These are phyloP conservation scores for Colletotrichum sp. DNA, from an alignment of 2,329 filamentous ascomycete species.

Conservation along the genomic window DNA sequence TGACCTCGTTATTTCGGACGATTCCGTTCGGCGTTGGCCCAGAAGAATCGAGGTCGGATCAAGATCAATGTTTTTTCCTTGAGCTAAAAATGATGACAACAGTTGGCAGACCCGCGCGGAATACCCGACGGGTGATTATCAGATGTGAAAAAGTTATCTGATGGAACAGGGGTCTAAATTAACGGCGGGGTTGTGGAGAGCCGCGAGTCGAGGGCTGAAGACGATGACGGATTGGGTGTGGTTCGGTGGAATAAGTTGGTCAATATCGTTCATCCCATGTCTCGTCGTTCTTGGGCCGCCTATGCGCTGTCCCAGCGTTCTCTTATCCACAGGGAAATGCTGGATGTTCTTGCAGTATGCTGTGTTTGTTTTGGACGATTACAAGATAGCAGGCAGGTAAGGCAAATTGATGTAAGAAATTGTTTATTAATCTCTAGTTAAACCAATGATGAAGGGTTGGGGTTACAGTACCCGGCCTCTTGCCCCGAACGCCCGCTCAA, in stretches of 20 bases:
- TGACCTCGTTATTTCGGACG: not conserved
- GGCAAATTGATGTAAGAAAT: not conserved
- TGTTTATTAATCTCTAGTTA: not conserved
- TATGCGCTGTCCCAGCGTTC: not conserved
- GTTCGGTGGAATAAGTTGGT: not conserved
- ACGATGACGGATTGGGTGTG: not conserved
- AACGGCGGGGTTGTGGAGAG: not conserved
- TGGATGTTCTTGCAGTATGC: not conserved
- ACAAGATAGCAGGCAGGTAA: not conserved
- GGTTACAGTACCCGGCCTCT: not conserved
- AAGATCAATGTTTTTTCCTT: not conserved
- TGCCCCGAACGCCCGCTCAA: not conserved
- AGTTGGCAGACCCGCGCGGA: not conserved
- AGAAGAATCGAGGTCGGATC: not conserved
- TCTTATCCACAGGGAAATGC: not conserved
- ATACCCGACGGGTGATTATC: slow-evolving; percentile 1
- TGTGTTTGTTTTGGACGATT: not conserved
- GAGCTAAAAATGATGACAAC: not conserved
- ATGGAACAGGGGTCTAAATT: slow-evolving; percentile 6
- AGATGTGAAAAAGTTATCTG: slow-evolving; percentile 13
- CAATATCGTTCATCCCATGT: not conserved
- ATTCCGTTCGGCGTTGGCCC: not conserved
- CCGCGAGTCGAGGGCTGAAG: not conserved
- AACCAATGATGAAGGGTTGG: not conserved
- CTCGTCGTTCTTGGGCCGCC: not conserved